Evolutionary conservation across 139 green algal species (phyloP).

Genomic region (Desmodesmus armatus): DNA sequence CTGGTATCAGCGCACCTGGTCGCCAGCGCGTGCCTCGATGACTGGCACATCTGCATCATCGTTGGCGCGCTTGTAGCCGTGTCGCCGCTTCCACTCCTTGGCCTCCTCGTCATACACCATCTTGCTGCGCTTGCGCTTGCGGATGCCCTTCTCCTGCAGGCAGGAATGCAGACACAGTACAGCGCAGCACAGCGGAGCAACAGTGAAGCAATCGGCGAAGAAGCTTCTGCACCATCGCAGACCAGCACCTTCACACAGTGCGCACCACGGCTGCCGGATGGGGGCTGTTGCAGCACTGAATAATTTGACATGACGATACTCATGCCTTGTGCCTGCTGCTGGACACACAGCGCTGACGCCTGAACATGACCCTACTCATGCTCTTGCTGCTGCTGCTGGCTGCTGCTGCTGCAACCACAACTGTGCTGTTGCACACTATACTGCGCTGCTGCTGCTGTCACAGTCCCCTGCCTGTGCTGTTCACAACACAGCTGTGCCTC

Average conservation of each 20-base stretch:
- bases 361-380: too few species aligned
- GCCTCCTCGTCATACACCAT: slow-evolving; percentile 87
- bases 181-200: too few species aligned
- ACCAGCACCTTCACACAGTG: too few species aligned
- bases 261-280: too few species aligned
- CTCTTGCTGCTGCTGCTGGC: too few species aligned
- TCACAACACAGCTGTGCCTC: too few species aligned
- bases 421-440: neutral
- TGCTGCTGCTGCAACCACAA: neutral
- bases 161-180: too few species aligned
- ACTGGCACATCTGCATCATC: slow-evolving; percentile 78
- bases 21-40: slow-evolving; percentile 84
- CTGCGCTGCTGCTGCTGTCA: slow-evolving; percentile 11
- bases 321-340: neutral
- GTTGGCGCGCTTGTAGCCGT: slow-evolving; percentile 89
- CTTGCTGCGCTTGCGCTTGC: slow-evolving; percentile 92
- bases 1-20: slow-evolving; percentile 51
- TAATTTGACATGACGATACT: too few species aligned
- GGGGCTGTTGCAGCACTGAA: too few species aligned
- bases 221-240: too few species aligned
- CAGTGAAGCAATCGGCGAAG: too few species aligned
- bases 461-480: neutral
- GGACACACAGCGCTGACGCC: too few species aligned
- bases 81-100: slow-evolving; percentile 81
- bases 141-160: slow-evolving; percentile 91